These are phyloP conservation scores for Physaria fendleri DNA, from an alignment of 345 rosid species.

Conservation along the genomic window DNA sequence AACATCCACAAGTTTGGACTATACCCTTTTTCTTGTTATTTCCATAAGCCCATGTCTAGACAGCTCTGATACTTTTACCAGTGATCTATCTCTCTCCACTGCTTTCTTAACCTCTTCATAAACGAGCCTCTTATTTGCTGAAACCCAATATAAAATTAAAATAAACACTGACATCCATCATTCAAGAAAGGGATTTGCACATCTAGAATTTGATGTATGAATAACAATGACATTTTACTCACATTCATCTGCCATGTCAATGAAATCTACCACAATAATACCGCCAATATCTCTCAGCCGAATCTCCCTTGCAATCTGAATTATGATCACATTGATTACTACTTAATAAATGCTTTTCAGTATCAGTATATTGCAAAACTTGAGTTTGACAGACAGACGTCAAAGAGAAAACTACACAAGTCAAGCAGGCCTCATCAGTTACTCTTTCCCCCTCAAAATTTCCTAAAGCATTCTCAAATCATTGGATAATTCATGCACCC, in stretches of 20 bases:
- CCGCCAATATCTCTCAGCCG: constrained; percentile 95
- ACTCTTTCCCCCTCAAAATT: constrained; percentile 2
- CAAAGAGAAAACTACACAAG: constrained; percentile 6
- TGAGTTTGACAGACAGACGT: constrained; percentile 5
- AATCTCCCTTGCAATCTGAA: constrained; percentile 95
- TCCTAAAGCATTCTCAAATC: constrained; percentile 2
- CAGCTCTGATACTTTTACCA: constrained; percentile 84
- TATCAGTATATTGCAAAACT: constrained; percentile 10
- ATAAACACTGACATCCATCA: background rate
- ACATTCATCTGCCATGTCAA: constrained; percentile 93
- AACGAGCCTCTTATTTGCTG: constrained; percentile 87
- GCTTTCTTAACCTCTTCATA: constrained; percentile 91
- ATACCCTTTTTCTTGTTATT: constrained; percentile 95
- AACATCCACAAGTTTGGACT: constrained; percentile 13
- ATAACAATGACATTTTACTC: constrained; percentile 34
- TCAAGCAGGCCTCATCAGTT: background rate
- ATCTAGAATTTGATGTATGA: background rate
- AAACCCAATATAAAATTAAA: constrained; percentile 17
- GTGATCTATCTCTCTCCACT: constrained; percentile 86
- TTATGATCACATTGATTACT: constrained; percentile 3
- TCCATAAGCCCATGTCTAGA: constrained; percentile 98
- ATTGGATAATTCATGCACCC: background rate
- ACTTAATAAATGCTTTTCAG: background rate
- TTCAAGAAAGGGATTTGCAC: background rate
- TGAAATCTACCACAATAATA: constrained; percentile 96